A percentile compares a stretch with the other conserved stretches of the same genome.
Evolutionary conservation across 2,329 filamentous ascomycete species (phyloP).

Genomic region (Curvularia eragrostidis): DNA sequence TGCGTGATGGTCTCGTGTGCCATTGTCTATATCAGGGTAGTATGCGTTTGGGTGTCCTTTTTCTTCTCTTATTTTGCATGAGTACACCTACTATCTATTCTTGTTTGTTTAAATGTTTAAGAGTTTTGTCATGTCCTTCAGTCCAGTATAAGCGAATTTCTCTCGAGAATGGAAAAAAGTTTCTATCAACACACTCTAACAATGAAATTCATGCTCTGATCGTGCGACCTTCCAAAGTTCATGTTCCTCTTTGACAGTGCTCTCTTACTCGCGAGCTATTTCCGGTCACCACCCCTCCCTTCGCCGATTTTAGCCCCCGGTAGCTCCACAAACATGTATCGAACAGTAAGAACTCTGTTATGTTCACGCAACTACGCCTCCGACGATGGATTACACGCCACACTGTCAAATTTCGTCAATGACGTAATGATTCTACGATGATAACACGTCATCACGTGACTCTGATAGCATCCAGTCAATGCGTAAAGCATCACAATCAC

Average conservation of each 20-base stretch:
- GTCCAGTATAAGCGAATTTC: background rate
- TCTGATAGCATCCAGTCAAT: background rate
- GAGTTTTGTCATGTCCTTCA: background rate
- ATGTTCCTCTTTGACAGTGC: background rate
- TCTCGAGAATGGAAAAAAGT: background rate
- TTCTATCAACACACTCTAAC: background rate
- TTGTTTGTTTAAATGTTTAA: background rate
- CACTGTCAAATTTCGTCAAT: background rate
- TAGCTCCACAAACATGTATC: no score
- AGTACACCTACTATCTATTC: background rate
- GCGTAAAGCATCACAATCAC: background rate
- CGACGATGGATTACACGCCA: background rate
- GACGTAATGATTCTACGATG: slow-evolving; percentile 11
- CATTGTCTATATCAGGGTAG: background rate
- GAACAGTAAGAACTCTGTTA: background rate
- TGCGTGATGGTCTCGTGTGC: background rate
- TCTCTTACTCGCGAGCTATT: background rate
- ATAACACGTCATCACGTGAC: slow-evolving; percentile 20
- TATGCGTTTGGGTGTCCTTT: background rate
- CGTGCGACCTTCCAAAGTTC: background rate
- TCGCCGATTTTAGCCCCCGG: background rate
- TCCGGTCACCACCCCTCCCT: background rate
- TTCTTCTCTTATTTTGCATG: background rate
- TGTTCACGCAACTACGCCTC: background rate
- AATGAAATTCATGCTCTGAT: background rate